Percentiles rank a stretch among this genome's conserved stretches.
These are phyloP conservation scores for Glonium stellatum DNA, from an alignment of 495 filamentous ascomycete species.

Conservation along the genomic window DNA sequence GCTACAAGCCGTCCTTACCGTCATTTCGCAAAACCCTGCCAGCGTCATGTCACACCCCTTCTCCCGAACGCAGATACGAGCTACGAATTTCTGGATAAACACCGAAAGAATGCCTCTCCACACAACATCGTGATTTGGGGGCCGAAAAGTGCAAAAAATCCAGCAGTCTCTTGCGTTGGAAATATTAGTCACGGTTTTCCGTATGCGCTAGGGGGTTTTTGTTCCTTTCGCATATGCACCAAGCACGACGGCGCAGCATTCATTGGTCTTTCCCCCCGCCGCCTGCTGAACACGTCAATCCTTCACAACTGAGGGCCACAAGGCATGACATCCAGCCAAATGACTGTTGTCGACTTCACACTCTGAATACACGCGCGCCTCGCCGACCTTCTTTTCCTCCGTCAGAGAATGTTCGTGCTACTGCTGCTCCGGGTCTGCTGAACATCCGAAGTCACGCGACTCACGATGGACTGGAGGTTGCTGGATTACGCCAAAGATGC, in stretches of 20 bases:
- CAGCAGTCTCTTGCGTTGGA: background rate
- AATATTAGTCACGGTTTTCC: background rate
- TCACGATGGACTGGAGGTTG: conserved; percentile 41
- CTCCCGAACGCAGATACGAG: background rate
- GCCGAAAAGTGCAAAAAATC: background rate
- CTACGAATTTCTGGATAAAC: background rate
- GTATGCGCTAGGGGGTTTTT: conserved; percentile 19
- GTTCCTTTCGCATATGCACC: conserved; percentile 15
- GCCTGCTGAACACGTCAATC: conserved; percentile 29
- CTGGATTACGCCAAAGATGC: conserved; percentile 45
- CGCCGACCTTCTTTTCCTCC: background rate
- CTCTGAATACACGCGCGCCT: conserved; percentile 6
- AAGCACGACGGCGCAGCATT: conserved; percentile 6
- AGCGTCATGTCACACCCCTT: too few relatives aligned
- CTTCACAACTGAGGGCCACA: conserved; percentile 8
- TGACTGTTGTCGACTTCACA: conserved; percentile 6
- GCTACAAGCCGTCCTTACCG: too few relatives aligned
- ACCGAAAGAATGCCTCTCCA: background rate
- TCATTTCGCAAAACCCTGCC: too few relatives aligned
- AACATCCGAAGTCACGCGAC: conserved; percentile 17
- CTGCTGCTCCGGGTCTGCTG: conserved; percentile 6
- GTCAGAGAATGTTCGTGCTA: conserved; percentile 13
- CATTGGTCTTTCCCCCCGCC: conserved; percentile 22
- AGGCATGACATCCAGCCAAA: background rate
- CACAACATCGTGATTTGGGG: background rate